These are phyloP conservation scores for Lathyrus oleraceus DNA, from an alignment of 306 rosid species.

Conservation along the genomic window DNA sequence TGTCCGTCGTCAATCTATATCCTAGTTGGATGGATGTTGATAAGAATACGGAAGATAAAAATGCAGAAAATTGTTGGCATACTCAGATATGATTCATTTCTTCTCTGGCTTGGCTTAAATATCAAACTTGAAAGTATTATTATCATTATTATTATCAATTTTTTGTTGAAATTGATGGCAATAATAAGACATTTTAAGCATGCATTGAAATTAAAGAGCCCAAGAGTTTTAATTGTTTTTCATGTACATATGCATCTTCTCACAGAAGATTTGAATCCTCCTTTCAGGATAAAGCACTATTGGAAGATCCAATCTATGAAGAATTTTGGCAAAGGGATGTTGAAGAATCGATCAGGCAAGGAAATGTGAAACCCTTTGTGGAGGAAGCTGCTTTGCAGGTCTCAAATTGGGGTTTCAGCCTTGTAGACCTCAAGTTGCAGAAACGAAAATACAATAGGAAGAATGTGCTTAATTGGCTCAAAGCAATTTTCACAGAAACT, in stretches of 20 bases:
- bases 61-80: slow-evolving; percentile 17
- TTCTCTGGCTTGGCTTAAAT: slow-evolving; percentile 3
- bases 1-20: slow-evolving; percentile 7
- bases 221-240: slow-evolving; percentile 15
- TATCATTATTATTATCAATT: not conserved
- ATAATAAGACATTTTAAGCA: slow-evolving; percentile 12
- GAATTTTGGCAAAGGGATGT: slow-evolving; percentile 98
- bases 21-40: slow-evolving; percentile 3
- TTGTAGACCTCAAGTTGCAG: slow-evolving; percentile 84
- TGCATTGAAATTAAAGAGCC: slow-evolving; percentile 5
- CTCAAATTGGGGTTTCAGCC: slow-evolving; percentile 95
- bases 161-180: slow-evolving; percentile 23
- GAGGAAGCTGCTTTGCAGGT: slow-evolving; percentile 93
- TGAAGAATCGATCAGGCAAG: slow-evolving; percentile 94
- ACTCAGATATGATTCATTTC: slow-evolving; percentile 23
- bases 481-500: slow-evolving; percentile 61
- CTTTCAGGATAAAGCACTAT: slow-evolving; percentile 80
- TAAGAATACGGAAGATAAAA: slow-evolving; percentile 11
- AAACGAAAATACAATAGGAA: slow-evolving; percentile 56
- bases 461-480: slow-evolving; percentile 65
- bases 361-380: slow-evolving; percentile 68
- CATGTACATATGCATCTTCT: slow-evolving; percentile 16
- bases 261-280: slow-evolving; percentile 20
- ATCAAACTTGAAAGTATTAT: not conserved
- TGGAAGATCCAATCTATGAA: slow-evolving; percentile 92